Evolutionary conservation across 768 basidiomycete genomes (phyloP).

Genomic region (Calocybe indica): DNA sequence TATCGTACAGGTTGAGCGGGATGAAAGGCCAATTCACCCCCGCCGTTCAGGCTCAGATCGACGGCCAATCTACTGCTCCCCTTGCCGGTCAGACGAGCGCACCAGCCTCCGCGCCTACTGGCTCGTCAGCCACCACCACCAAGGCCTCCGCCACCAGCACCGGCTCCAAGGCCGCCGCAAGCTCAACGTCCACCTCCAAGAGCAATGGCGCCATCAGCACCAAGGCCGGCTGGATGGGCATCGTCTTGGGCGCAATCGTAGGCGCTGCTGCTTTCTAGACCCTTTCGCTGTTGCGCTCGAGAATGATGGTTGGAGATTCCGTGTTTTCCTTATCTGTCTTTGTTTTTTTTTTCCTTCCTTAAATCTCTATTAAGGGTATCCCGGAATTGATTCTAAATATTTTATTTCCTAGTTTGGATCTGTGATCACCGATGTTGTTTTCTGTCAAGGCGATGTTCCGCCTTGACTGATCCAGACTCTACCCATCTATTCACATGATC

Average conservation of each 20-base stretch:
- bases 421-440: too few species aligned
- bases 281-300: too few species aligned
- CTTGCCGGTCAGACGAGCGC: constrained; percentile 34
- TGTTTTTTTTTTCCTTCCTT: constrained; percentile 1
- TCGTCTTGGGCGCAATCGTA: constrained; percentile 27
- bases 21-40: constrained; percentile 72
- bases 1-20: constrained; percentile 41
- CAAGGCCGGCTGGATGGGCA: constrained; percentile 25
- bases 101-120: constrained; percentile 15
- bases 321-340: constrained; percentile 1
- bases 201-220: constrained; percentile 16
- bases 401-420: too few species aligned
- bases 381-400: too few species aligned
- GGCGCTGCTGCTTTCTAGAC: constrained; percentile 32
- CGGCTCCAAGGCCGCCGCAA: constrained; percentile 9
- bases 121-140: constrained; percentile 14
- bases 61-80: constrained; percentile 54
- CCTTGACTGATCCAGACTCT: too few species aligned
- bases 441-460: too few species aligned
- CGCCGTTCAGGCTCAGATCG: constrained; percentile 49
- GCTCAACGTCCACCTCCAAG: constrained; percentile 12
- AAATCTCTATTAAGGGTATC: too few species aligned
- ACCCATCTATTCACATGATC: too few species aligned
- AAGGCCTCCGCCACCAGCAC: constrained; percentile 11
- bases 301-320: not conserved